Evolutionary conservation across 805 yeast species (phyloP).

Genomic region (Groenewaldozyma tartarivorans): DNA sequence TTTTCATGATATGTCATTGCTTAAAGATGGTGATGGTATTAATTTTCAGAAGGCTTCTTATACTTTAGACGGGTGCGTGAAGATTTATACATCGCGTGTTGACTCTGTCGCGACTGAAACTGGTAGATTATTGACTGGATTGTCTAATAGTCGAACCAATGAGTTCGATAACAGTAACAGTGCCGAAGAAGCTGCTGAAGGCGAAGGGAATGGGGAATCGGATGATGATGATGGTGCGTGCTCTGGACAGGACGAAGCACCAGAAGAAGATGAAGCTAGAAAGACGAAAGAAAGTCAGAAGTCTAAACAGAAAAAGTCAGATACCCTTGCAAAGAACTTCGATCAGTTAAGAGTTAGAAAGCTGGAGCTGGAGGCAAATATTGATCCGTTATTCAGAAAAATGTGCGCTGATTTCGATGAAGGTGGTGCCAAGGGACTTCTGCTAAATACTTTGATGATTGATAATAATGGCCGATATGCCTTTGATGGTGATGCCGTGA

Average conservation of each 20-base stretch:
- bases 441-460: conserved; percentile 42
- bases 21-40: conserved; percentile 67
- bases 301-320: conserved; percentile 18
- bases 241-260: conserved; percentile 5
- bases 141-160: conserved; percentile 30
- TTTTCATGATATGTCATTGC: conserved; percentile 70
- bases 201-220: conserved; percentile 28
- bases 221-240: conserved; percentile 10
- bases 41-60: conserved; percentile 88
- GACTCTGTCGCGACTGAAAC: conserved; percentile 91
- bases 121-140: conserved; percentile 69
- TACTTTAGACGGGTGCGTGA: conserved; percentile 89
- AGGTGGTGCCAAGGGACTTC: conserved; percentile 32
- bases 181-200: conserved; percentile 15
- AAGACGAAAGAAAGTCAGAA: conserved; percentile 17
- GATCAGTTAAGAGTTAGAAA: conserved; percentile 24
- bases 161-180: conserved; percentile 18
- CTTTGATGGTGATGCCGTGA: conserved; percentile 43
- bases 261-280: conserved; percentile 11
- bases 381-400: conserved; percentile 34
- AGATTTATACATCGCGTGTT: conserved; percentile 81
- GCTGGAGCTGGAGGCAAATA: conserved; percentile 29
- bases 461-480: conserved; percentile 52
- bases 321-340: conserved; percentile 24
- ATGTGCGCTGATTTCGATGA: conserved; percentile 39